phyloP scores from a whole-genome alignment of 495 filamentous ascomycete genomes.

The Aspergillus sclerotioniger region DNA sequence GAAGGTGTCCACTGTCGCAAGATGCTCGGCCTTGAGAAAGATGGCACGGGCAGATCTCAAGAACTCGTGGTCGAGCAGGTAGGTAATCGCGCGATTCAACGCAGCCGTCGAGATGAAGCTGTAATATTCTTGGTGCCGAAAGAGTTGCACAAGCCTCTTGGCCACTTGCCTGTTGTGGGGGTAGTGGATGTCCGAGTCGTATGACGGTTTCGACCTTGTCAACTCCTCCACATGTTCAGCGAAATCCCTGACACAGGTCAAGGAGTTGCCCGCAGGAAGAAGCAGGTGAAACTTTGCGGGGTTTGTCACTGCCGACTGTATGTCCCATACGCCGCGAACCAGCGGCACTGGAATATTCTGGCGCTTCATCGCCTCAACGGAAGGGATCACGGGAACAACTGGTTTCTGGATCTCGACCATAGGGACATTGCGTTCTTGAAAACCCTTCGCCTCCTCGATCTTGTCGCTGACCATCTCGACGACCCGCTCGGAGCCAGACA shows the following conservation, averaged over 20 bases:
- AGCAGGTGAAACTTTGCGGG: constrained; percentile 17
- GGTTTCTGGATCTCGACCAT: constrained; percentile 32
- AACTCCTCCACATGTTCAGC: constrained; percentile 37
- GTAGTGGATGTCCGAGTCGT: background rate
- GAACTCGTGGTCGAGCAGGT: constrained; percentile 32
- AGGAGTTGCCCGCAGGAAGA: background rate
- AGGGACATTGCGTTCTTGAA: constrained; percentile 31
- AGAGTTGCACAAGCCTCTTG: constrained; percentile 23
- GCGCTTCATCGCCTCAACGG: constrained; percentile 19
- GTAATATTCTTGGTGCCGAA: constrained; percentile 20
- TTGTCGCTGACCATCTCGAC: constrained; percentile 30
- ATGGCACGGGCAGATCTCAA: constrained; percentile 29
- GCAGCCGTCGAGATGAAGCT: constrained; percentile 39
- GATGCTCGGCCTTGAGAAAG: constrained; percentile 29
- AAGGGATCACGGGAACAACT: constrained; percentile 30
- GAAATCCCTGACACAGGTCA: constrained; percentile 32
- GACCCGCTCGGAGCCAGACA: constrained; percentile 34
- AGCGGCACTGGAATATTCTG: constrained; percentile 24
- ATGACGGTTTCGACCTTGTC: constrained; percentile 11
- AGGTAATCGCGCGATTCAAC: constrained; percentile 41
- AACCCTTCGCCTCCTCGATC: constrained; percentile 22
- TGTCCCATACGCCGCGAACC: constrained; percentile 37
- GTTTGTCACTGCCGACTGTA: background rate
- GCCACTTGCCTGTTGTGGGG: constrained; percentile 17
- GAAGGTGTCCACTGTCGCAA: constrained; percentile 41